Evolutionary conservation across 1,284 basidiomycete genomes (phyloP), one percentile per base, ranked within the genome.

Genomic region (Schizophyllum amplum): DNA sequence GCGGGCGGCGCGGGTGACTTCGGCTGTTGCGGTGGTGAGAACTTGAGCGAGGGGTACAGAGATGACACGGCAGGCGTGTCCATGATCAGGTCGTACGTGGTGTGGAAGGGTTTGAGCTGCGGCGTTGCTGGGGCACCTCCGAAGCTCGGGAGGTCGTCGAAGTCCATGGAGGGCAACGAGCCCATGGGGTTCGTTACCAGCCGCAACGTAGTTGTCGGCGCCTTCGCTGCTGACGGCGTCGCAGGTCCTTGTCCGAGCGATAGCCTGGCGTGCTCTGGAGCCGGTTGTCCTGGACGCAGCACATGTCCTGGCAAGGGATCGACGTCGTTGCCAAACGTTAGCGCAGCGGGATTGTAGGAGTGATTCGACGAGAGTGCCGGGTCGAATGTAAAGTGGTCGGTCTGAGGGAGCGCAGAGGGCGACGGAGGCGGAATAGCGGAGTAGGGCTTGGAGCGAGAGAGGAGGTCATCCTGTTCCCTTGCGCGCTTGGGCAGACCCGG

Each of bases 21-120:
- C 7, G 11, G 33, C 17, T 42, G 13, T 9, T 42, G 52, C 26
- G 26, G 60, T 55, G 46, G 67, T 52, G 42, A 74, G 60, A 65
- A 77, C 71, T 82, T 79, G 11, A 87, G 66, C 15, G 74, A 62
- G 2, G 85, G 84, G 61, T 83, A 82, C 46, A 84, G 63, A 5
- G 69, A 71, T 52, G 67, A 59, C 51, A 24, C 60, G 26, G 67
- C 68, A 0, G 86, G 84, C 24, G 81, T 83, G 23, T 74, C 80
- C 61, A 84, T 74, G 20, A 80, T 74, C 24, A 89, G 71, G 61
- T 89, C 86, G 62, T 88, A 89, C 7, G 74, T 74, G 1, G 86
- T 86, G 51, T 76, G 70, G 65, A 84, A 82, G 0, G 86, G 81
- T 59, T 78, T 75, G 4, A 90, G 74, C 55, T 76, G 77, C 0